Percentiles rank a stretch among this genome's conserved stretches.
Conservation (phyloP, 2,329 filamentous ascomycete genomes). For the Xylaria sp. region DNA sequence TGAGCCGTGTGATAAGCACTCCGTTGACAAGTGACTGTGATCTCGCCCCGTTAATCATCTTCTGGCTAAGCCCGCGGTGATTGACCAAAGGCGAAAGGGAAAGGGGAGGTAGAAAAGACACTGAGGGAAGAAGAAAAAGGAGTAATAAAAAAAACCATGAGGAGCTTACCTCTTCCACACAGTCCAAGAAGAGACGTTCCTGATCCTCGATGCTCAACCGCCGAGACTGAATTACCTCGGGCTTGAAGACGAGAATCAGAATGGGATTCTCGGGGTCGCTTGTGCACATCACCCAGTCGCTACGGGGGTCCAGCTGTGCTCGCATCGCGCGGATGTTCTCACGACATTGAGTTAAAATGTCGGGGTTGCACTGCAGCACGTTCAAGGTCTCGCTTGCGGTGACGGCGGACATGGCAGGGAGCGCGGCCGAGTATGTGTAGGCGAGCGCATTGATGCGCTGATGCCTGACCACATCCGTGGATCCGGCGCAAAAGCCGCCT, state of each 20-base stretch:
- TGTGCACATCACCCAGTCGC: conserved; percentile 89
- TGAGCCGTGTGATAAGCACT: conserved; percentile 88
- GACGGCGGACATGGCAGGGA: conserved; percentile 94
- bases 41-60: conserved; percentile 22
- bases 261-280: conserved; percentile 88
- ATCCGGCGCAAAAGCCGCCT: conserved; percentile 94
- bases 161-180: conserved; percentile 88
- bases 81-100: neutral
- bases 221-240: conserved; percentile 79
- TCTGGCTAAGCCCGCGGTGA: neutral
- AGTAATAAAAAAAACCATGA: neutral
- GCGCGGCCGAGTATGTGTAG: conserved; percentile 94
- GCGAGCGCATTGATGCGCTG: conserved; percentile 92
- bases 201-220: conserved; percentile 79
- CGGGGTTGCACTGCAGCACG: conserved; percentile 86
- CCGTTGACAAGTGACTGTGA: conserved; percentile 82
- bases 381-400: conserved; percentile 92
- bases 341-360: conserved; percentile 79
- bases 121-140: neutral
- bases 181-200: conserved; percentile 85
- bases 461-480: conserved; percentile 91
- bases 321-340: conserved; percentile 90
- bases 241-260: conserved; percentile 84
- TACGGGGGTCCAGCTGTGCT: conserved; percentile 88
- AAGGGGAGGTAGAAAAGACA: neutral